Evolutionary conservation across 495 filamentous ascomycete species (phyloP).

Genomic region (Podospora comata): DNA sequence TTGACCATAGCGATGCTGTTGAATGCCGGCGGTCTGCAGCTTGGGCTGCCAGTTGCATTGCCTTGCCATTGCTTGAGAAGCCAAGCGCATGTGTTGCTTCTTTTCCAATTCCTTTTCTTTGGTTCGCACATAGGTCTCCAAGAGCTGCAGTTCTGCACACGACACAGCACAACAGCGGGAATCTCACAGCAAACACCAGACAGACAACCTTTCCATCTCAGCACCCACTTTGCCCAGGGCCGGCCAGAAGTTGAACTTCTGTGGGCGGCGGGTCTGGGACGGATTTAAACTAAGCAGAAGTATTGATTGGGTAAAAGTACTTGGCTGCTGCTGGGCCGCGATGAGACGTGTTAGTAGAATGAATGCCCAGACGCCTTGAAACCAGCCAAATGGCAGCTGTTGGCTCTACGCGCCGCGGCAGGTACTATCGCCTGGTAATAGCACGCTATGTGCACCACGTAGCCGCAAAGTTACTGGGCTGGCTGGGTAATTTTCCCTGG

Average conservation of each 20-base stretch:
- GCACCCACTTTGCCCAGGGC: background rate
- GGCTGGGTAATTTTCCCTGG: slow-evolving; percentile 39
- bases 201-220: slow-evolving; percentile 7
- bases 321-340: slow-evolving; percentile 13
- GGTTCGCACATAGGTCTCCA: background rate
- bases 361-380: background rate
- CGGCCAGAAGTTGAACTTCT: background rate
- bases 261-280: slow-evolving; percentile 26
- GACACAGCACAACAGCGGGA: background rate
- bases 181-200: slow-evolving; percentile 2
- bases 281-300: slow-evolving; percentile 18
- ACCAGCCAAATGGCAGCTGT: background rate
- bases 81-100: background rate
- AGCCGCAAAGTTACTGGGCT: slow-evolving; percentile 7
- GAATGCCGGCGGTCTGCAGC: slow-evolving; percentile 7
- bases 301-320: slow-evolving; percentile 12
- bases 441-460: slow-evolving; percentile 17
- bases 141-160: background rate
- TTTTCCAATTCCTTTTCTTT: background rate
- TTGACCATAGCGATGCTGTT: background rate
- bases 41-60: slow-evolving; percentile 9
- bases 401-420: background rate
- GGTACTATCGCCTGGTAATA: slow-evolving; percentile 22
- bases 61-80: background rate
- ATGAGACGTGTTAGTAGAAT: slow-evolving; percentile 26